These are phyloP conservation scores for Rutstroemia sydowiana DNA, from an alignment of 2,329 filamentous ascomycete species.

Conservation along the genomic window DNA sequence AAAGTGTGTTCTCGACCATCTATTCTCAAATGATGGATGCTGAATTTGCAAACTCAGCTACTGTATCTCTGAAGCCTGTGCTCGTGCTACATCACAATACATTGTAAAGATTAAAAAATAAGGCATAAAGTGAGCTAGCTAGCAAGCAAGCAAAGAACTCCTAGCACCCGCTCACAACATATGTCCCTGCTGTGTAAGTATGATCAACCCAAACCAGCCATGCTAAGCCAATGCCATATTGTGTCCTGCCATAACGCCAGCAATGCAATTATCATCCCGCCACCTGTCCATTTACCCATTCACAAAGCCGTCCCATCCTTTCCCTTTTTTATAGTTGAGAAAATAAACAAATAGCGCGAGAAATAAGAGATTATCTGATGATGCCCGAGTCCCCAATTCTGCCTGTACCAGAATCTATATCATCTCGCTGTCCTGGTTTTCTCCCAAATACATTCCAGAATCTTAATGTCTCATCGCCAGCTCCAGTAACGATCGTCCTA, in stretches of 20 bases:
- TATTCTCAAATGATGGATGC: no score
- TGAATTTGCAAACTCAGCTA: no score
- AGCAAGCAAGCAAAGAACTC: constrained; percentile 8
- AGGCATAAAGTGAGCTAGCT: background rate
- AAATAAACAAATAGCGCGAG: background rate
- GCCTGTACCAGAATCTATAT: constrained; percentile 56
- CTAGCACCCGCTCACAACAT: constrained; percentile 7
- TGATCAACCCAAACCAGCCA: constrained; percentile 6
- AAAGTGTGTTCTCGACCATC: no score
- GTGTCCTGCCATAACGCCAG: constrained; percentile 6
- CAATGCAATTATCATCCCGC: constrained; percentile 1
- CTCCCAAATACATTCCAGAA: constrained; percentile 97
- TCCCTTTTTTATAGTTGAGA: constrained; percentile 1
- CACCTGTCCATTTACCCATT: background rate
- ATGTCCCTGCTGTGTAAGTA: constrained; percentile 4
- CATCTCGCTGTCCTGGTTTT: constrained; percentile 61
- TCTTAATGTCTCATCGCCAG: constrained; percentile 88
- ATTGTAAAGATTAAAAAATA: constrained; percentile 4
- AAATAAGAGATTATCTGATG: constrained; percentile 52
- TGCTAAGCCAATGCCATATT: constrained; percentile 1
- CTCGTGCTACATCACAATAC: background rate
- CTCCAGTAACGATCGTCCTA: constrained; percentile 86
- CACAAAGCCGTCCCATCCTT: background rate
- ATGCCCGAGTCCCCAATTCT: constrained; percentile 72
- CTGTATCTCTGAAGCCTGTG: no score